A percentile compares a stretch with the other conserved stretches of the same genome.
Conservation (phyloP, 2,329 filamentous ascomycete genomes). For the Fusarium aywerte region DNA sequence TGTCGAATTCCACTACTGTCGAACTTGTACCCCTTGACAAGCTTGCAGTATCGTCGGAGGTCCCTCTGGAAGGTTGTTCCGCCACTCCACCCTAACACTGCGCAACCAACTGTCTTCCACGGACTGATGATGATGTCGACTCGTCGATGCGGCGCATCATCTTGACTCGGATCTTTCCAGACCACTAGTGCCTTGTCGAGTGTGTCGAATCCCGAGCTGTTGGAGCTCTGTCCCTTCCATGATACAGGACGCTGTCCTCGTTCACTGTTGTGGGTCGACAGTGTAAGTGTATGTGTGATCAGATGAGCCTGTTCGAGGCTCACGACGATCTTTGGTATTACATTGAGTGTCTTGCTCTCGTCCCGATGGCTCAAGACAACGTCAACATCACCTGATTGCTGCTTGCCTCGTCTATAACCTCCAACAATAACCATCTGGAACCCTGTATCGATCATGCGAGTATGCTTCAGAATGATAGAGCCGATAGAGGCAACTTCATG, state of each 20-base stretch:
- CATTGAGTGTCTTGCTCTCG: constrained; percentile 71
- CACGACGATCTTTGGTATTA: constrained; percentile 77
- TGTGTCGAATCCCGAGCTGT: constrained; percentile 78
- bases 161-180: constrained; percentile 69
- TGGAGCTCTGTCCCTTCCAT: constrained; percentile 59
- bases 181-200: constrained; percentile 93
- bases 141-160: constrained; percentile 70
- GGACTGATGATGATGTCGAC: constrained; percentile 93
- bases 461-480: constrained; percentile 70
- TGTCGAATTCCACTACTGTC: constrained; percentile 88
- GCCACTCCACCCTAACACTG: constrained; percentile 87
- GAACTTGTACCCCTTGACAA: constrained; percentile 80
- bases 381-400: constrained; percentile 82
- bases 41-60: constrained; percentile 81
- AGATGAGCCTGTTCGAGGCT: constrained; percentile 74
- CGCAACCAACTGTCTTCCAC: constrained; percentile 90
- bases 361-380: constrained; percentile 84
- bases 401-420: constrained; percentile 83
- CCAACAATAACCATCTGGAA: constrained; percentile 75
- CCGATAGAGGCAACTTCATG: constrained; percentile 78
- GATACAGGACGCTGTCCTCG: constrained; percentile 72
- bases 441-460: constrained; percentile 68
- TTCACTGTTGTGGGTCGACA: constrained; percentile 76
- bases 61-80: constrained; percentile 92
- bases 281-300: constrained; percentile 83